These are phyloP conservation scores for Citrullus amarus DNA, from an alignment of 306 rosid genomes.

Conservation along the genomic window DNA sequence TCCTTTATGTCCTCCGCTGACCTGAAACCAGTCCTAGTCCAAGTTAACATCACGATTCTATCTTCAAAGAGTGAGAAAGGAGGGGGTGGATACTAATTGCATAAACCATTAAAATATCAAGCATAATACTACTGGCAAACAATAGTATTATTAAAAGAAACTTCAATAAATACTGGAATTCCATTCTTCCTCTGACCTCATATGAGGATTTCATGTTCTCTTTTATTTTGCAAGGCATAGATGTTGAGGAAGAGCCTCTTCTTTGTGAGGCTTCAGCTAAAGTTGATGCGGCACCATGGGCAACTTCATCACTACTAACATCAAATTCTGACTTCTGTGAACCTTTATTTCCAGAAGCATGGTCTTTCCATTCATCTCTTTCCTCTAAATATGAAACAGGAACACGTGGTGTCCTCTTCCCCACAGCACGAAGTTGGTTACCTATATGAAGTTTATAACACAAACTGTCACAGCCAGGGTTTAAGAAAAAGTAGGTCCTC, in stretches of 20 bases:
- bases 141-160: not conserved
- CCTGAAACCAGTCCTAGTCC: constrained; percentile 54
- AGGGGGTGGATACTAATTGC: constrained; percentile 3
- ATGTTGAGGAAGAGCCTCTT: constrained; percentile 49
- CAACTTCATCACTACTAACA: constrained; percentile 43
- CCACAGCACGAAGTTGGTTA: constrained; percentile 60
- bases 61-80: not conserved
- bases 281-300: constrained; percentile 40
- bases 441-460: constrained; percentile 30
- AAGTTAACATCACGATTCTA: constrained; percentile 28
- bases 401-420: constrained; percentile 71
- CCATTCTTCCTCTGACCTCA: constrained; percentile 42
- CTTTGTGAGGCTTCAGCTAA: constrained; percentile 60
- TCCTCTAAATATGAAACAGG: constrained; percentile 40
- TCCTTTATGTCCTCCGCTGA: constrained; percentile 47
- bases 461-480: not conserved
- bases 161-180: constrained; percentile 5
- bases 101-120: constrained; percentile 11
- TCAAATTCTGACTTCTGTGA: constrained; percentile 32
- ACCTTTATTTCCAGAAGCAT: constrained; percentile 33
- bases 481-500: not conserved
- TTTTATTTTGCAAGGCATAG: constrained; percentile 30
- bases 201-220: constrained; percentile 32
- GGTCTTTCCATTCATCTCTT: constrained; percentile 30
- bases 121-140: constrained; percentile 1